Percentiles rank a stretch among this genome's conserved stretches.
phyloP scores from a whole-genome alignment of 129 eudicot genomes.

The carrot (Daucus carota) region DH1_v3.0 NC_030381.2:37027001-37027500 shows the following conservation, averaged over 20 bases:
- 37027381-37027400: neutral
- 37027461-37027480: no score
- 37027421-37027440: no score
- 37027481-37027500: no score
- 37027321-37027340: neutral
- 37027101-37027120: neutral
- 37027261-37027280: neutral
- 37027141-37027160: neutral
- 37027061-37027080: neutral
- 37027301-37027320: neutral
- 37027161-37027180: neutral
- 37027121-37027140: neutral
- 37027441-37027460: no score
- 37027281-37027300: neutral
- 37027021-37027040: no score
- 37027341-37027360: neutral
- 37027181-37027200: neutral
- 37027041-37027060: no score
- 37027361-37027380: neutral
- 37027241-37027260: no score
- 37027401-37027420: neutral
- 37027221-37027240: no score
- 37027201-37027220: neutral
- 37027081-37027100: neutral
- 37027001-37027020: no score